Conservation (phyloP, 768 basidiomycete species). For the Leccinum ochraceum region DNA sequence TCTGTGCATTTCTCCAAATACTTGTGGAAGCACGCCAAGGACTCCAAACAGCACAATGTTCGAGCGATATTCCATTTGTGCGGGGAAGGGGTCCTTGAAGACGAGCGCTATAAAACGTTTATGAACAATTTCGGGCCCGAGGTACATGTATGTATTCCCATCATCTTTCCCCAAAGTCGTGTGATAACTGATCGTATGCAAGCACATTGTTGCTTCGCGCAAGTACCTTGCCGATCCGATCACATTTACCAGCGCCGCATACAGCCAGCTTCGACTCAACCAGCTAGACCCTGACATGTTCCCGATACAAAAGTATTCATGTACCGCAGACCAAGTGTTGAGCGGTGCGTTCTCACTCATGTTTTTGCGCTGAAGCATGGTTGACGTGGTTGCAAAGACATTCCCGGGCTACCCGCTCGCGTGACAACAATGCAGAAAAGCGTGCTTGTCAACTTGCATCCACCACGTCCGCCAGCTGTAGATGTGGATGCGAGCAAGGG, state of each 20-base stretch:
- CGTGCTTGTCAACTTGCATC: slow-evolving; percentile 47
- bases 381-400: slow-evolving; percentile 22
- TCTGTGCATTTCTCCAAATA: slow-evolving; percentile 52
- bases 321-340: slow-evolving; percentile 43
- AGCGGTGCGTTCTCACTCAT: slow-evolving; percentile 25
- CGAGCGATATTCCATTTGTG: slow-evolving; percentile 55
- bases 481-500: slow-evolving; percentile 29
- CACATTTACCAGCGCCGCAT: slow-evolving; percentile 73
- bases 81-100: slow-evolving; percentile 54
- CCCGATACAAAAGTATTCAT: slow-evolving; percentile 57
- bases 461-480: slow-evolving; percentile 41
- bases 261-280: slow-evolving; percentile 70
- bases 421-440: slow-evolving; percentile 44
- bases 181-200: slow-evolving; percentile 6
- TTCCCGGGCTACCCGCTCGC: slow-evolving; percentile 49
- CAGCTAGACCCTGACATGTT: slow-evolving; percentile 75
- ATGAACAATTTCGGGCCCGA: slow-evolving; percentile 64
- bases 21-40: slow-evolving; percentile 42
- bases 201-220: slow-evolving; percentile 79
- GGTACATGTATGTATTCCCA: slow-evolving; percentile 52
- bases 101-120: slow-evolving; percentile 68
- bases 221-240: slow-evolving; percentile 62
- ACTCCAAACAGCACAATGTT: slow-evolving; percentile 46
- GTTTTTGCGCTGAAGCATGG: neutral
- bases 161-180: neutral